phyloP scores from a whole-genome alignment of 495 filamentous ascomycete genomes.

The Penicillium lividum region DNA sequence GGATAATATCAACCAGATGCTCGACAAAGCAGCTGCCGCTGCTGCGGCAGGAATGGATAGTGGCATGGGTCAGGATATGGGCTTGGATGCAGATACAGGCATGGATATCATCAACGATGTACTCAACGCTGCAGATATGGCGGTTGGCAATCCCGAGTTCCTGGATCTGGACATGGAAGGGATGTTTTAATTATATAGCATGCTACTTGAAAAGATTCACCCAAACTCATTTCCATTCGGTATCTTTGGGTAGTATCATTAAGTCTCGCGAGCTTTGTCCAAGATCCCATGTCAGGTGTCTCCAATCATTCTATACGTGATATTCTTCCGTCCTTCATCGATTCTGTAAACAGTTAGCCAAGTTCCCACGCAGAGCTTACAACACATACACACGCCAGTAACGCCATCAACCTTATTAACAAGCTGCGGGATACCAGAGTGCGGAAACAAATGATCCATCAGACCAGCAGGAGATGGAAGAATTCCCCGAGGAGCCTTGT shows the following conservation, averaged over 20 bases:
- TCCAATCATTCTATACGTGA: too few relatives aligned
- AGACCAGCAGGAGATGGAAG: constrained; percentile 19
- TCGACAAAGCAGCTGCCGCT: constrained; percentile 43
- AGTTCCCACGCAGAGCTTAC: background rate
- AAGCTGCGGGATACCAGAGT: constrained; percentile 19
- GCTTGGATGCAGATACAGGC: constrained; percentile 26
- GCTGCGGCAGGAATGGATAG: constrained; percentile 38
- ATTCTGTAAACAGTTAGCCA: background rate
- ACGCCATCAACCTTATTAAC: constrained; percentile 14
- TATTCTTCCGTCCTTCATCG: background rate
- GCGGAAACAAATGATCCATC: constrained; percentile 20
- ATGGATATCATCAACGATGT: constrained; percentile 51
- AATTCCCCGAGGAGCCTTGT: constrained; percentile 3
- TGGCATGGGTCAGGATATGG: constrained; percentile 32
- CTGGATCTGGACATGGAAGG: constrained; percentile 53
- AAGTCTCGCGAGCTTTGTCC: background rate
- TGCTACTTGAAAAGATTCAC: background rate
- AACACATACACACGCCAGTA: constrained; percentile 17
- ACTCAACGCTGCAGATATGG: constrained; percentile 50
- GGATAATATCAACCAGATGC: constrained; percentile 49
- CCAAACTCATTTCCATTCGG: background rate
- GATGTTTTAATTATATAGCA: constrained; percentile 34
- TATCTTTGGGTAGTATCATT: background rate
- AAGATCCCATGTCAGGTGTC: background rate
- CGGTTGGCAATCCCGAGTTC: constrained; percentile 50